Evolutionary conservation across 1,284 basidiomycete species (phyloP), one percentile per base, ranked within the genome.

Genomic region (Ustilago loliicola): DNA sequence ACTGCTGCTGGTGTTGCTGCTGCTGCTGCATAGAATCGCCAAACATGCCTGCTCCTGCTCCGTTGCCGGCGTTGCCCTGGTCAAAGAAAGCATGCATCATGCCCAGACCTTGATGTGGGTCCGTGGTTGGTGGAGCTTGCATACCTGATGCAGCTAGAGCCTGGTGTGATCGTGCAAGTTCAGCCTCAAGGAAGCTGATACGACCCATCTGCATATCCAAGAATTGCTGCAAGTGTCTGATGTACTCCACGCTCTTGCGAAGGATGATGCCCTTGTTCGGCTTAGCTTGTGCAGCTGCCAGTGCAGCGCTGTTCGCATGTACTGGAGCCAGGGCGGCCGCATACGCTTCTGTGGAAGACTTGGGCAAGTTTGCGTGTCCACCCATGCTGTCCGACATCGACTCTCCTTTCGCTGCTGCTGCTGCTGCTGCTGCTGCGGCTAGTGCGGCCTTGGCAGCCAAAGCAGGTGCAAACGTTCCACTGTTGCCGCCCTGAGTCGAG

Each of bases 181-280:
- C 82, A 25, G 57, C 63, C 55, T 83, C 82, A 3, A 85, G 70
- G 52, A 80, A 80, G n/a, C 68, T 52, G 54, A 82, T 85, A 11
- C 80, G 66, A 11, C 72, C 66, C 66, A 79, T 78, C 65, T 85
- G 82, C 71, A 80, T 80, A 38, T 82, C 78, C 47, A 84, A 59
- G 55, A 85, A 81, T 52, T 86, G 79, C 73, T 85, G 83, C 55
- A 85, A 60, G 52, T 83, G 79, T 27, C 80, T 70, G 23, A 85
- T 85, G 66, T 86, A 85, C 34, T 85, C 85, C 36, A 85, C 83
- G 38, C 79, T 81, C 79, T 85, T 86, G 23, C 75, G 79, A 34
- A 84, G 59, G 45, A 86, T 86, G 65, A 86, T 81, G 50, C 85
- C 84, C 62, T 86, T 86, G 75, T 86, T 86, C 1, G 84, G 85